A percentile compares a stretch with the other conserved stretches of the same genome.
Conservation (phyloP, 148 eudicot genomes). For the Amaranthus hypochondriacus region DNA sequence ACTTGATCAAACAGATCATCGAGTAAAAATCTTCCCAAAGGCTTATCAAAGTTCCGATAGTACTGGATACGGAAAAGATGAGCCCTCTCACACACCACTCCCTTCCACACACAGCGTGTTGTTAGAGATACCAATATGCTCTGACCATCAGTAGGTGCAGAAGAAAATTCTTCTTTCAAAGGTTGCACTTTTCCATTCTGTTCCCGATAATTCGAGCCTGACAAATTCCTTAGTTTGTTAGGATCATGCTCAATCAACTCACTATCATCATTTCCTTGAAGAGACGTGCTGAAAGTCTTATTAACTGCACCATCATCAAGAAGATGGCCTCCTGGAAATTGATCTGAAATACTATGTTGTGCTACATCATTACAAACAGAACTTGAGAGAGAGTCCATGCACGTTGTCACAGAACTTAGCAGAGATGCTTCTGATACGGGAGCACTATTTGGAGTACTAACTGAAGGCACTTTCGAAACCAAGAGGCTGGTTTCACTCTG, state of each 20-base stretch:
- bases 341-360: constrained; percentile 29
- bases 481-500: constrained; percentile 36
- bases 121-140: constrained; percentile 88
- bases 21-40: constrained; percentile 85
- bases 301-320: constrained; percentile 19
- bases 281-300: constrained; percentile 27
- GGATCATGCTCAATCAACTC: constrained; percentile 20
- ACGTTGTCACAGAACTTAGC: constrained; percentile 16
- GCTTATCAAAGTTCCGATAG: constrained; percentile 87
- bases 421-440: constrained; percentile 18
- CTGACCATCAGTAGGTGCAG: constrained; percentile 80
- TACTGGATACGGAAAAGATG: constrained; percentile 94
- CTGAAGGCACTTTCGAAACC: constrained; percentile 24
- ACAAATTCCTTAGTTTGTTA: constrained; percentile 23
- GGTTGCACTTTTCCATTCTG: constrained; percentile 33
- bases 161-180: constrained; percentile 64
- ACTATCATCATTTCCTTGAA: constrained; percentile 10
- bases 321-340: constrained; percentile 26
- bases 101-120: constrained; percentile 94
- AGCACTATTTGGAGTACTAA: constrained; percentile 19
- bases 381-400: constrained; percentile 12
- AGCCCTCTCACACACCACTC: constrained; percentile 86
- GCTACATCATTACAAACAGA: constrained; percentile 22
- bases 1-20: constrained; percentile 91
- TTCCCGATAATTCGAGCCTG: constrained; percentile 35